Conservation (phyloP, 2,329 filamentous ascomycete genomes). For the Paecilomyces sp. region DNA sequence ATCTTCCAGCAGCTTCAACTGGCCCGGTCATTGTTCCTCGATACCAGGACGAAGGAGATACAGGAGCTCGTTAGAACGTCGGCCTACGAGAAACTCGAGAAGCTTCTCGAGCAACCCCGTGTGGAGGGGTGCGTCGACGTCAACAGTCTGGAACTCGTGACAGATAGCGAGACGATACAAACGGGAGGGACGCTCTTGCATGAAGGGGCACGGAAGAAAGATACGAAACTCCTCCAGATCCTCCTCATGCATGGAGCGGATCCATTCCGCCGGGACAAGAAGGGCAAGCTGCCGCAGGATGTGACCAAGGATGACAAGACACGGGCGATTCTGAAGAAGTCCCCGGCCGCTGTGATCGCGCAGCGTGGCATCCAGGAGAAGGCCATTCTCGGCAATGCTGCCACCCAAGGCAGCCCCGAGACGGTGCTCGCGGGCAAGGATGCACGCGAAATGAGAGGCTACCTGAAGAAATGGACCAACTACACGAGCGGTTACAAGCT, state of each 20-base stretch:
- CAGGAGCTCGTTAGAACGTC: slow-evolving; percentile 67
- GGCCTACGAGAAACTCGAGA: slow-evolving; percentile 71
- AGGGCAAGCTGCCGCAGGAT: slow-evolving; percentile 91
- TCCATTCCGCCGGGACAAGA: slow-evolving; percentile 89
- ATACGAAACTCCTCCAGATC: slow-evolving; percentile 80
- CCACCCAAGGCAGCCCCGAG: slow-evolving; percentile 54
- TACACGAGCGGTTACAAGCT: slow-evolving; percentile 96
- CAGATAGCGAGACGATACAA: slow-evolving; percentile 68
- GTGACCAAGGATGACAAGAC: slow-evolving; percentile 92
- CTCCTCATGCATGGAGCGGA: slow-evolving; percentile 90
- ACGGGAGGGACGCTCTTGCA: slow-evolving; percentile 88
- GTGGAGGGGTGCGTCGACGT: slow-evolving; percentile 85
- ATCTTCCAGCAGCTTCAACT: slow-evolving; percentile 95
- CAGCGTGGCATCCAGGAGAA: slow-evolving; percentile 96
- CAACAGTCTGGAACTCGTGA: slow-evolving; percentile 82
- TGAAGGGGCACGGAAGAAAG: slow-evolving; percentile 82
- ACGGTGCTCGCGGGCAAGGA: slow-evolving; percentile 66
- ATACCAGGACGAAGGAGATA: slow-evolving; percentile 75
- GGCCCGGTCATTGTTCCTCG: slow-evolving; percentile 80
- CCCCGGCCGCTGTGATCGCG: slow-evolving; percentile 86
- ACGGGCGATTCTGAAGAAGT: slow-evolving; percentile 82
- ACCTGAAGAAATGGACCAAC: slow-evolving; percentile 99
- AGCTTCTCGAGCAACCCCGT: slow-evolving; percentile 73
- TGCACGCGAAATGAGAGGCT: slow-evolving; percentile 94
- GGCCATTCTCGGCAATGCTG: slow-evolving; percentile 75